These are phyloP conservation scores for Stereocaulon alpinum DNA, from an alignment of 495 filamentous ascomycete species.

Conservation along the genomic window DNA sequence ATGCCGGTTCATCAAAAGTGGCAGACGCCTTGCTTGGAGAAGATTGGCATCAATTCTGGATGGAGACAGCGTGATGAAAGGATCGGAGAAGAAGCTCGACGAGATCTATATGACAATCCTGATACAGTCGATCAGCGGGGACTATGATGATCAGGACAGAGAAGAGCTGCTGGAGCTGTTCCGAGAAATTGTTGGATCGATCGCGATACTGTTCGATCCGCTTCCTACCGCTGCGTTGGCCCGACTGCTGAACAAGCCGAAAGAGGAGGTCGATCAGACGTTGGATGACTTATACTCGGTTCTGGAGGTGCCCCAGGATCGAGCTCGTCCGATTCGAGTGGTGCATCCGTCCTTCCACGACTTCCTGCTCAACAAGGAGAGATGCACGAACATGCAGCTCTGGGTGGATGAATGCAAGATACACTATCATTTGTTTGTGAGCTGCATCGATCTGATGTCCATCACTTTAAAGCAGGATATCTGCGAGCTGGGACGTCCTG, in stretches of 20 bases:
- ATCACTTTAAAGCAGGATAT: constrained; percentile 30
- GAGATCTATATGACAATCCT: constrained; percentile 12
- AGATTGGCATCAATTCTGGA: neutral
- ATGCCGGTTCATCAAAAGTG: neutral
- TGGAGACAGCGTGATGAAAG: neutral
- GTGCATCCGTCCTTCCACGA: constrained; percentile 42
- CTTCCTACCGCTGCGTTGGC: neutral
- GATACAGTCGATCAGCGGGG: neutral
- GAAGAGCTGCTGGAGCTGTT: constrained; percentile 1
- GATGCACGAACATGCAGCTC: constrained; percentile 24
- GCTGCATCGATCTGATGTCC: constrained; percentile 30
- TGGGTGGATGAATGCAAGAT: constrained; percentile 29
- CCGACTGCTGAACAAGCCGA: neutral
- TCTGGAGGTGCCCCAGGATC: constrained; percentile 14
- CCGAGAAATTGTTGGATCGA: constrained; percentile 8
- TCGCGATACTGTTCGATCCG: constrained; percentile 4
- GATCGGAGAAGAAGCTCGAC: constrained; percentile 1
- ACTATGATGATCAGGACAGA: neutral
- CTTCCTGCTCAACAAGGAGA: constrained; percentile 33
- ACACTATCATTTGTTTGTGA: constrained; percentile 24
- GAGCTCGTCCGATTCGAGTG: constrained; percentile 17
- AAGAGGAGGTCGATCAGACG: neutral
- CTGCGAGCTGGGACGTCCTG: constrained; percentile 29
- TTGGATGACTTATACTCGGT: constrained; percentile 5
- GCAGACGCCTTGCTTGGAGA: neutral